phyloP scores from a whole-genome alignment of 148 eudicot species.

The Nyssa sinensis region DNA sequence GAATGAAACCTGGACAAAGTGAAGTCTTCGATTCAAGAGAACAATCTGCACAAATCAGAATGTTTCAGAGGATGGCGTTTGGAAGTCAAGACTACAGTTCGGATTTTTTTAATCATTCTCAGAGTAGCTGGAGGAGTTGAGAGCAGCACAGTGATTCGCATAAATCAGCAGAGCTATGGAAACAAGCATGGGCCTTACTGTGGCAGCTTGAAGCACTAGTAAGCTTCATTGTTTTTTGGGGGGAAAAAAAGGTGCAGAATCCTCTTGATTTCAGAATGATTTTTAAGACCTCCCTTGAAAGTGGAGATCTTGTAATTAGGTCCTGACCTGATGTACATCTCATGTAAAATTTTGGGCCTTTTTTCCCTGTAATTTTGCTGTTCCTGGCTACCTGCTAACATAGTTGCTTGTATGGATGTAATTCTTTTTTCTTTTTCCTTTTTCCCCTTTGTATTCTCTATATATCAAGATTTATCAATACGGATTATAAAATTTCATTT shows the following conservation, averaged over 20 bases:
- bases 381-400: background rate
- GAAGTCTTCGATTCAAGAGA: slow-evolving; percentile 66
- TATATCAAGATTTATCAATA: too few species aligned
- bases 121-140: slow-evolving; percentile 52
- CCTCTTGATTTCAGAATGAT: background rate
- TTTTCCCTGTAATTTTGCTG: background rate
- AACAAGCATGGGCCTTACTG: background rate
- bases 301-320: background rate
- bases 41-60: slow-evolving; percentile 85
- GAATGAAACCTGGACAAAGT: slow-evolving; percentile 95
- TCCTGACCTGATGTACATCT: too few species aligned
- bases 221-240: too few species aligned
- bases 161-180: background rate
- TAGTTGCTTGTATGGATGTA: background rate
- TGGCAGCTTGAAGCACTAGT: too few species aligned
- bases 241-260: too few species aligned
- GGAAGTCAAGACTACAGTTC: slow-evolving; percentile 85
- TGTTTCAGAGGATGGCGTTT: slow-evolving; percentile 89
- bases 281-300: too few species aligned
- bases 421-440: too few species aligned
- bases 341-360: background rate
- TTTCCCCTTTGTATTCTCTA: too few species aligned
- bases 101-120: slow-evolving; percentile 44
- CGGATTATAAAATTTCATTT: background rate
- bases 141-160: background rate